phyloP scores from a whole-genome alignment of 306 rosid species.

The Glycine soja region DNA sequence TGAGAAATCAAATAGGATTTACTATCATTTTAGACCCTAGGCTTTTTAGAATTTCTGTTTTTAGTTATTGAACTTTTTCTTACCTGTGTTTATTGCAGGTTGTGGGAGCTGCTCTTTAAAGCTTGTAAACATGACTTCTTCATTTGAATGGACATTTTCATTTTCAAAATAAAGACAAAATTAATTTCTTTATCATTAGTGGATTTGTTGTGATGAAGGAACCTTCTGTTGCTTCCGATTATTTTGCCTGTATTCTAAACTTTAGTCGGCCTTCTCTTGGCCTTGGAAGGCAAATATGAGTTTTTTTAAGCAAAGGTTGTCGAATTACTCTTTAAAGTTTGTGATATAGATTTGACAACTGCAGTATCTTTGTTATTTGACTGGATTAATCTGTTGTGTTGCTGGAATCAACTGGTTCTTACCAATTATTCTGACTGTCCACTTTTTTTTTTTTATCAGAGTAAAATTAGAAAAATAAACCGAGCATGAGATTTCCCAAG shows the following conservation, averaged over 20 bases:
- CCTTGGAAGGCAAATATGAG: background rate
- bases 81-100: background rate
- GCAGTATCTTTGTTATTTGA: background rate
- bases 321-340: background rate
- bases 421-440: too few relatives aligned
- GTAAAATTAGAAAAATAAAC: background rate
- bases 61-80: too few relatives aligned
- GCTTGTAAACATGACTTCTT: background rate
- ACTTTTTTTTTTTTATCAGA: background rate
- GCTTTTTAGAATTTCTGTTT: too few relatives aligned
- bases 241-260: background rate
- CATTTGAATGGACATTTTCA: background rate
- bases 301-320: background rate
- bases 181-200: background rate
- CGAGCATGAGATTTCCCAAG: background rate
- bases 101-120: background rate
- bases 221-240: background rate
- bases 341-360: background rate
- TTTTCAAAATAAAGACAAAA: background rate
- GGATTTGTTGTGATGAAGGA: background rate
- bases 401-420: background rate
- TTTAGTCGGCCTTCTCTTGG: background rate
- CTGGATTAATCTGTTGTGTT: background rate
- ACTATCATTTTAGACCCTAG: too few relatives aligned
- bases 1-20: too few relatives aligned